A percentile compares a stretch with the other conserved stretches of the same genome.
phyloP scores from a whole-genome alignment of 805 yeast genomes.

The Zygosaccharomyces siamensis region DNA sequence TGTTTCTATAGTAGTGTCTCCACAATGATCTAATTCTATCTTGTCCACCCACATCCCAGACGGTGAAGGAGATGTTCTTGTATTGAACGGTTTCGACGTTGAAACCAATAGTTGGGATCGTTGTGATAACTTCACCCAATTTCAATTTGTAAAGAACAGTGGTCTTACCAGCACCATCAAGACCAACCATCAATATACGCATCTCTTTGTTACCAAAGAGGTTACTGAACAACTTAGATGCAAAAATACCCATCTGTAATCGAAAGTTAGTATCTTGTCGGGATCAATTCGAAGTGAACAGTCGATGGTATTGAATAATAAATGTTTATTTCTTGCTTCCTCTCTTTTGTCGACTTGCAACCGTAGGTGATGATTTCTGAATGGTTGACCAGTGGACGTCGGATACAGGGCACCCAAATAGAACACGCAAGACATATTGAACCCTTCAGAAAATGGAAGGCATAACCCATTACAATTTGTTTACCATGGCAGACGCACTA shows the following conservation, averaged over 20 bases:
- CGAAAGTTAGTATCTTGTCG: background rate
- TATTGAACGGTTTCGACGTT: constrained; percentile 96
- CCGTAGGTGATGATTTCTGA: background rate
- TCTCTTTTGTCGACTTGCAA: background rate
- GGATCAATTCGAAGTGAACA: background rate
- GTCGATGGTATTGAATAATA: background rate
- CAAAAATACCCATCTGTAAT: constrained; percentile 80
- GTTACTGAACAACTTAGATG: constrained; percentile 90
- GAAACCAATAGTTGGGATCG: constrained; percentile 96
- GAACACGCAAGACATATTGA: background rate
- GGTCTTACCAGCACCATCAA: constrained; percentile 98
- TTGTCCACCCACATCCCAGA: constrained; percentile 99
- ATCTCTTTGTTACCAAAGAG: constrained; percentile 96
- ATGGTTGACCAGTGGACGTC: background rate
- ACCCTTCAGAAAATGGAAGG: background rate
- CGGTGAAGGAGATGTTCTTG: constrained; percentile 93
- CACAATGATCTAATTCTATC: constrained; percentile 97
- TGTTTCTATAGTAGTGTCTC: constrained; percentile 98
- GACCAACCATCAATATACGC: constrained; percentile 97
- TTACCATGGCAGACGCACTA: too few relatives aligned
- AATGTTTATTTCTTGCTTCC: background rate
- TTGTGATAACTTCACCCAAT: constrained; percentile 92
- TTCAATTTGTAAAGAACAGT: constrained; percentile 92
- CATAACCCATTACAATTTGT: background rate
- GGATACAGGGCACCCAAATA: background rate